phyloP scores from a whole-genome alignment of 1,139 yeast species.

The Protomyces inundatus region DNA sequence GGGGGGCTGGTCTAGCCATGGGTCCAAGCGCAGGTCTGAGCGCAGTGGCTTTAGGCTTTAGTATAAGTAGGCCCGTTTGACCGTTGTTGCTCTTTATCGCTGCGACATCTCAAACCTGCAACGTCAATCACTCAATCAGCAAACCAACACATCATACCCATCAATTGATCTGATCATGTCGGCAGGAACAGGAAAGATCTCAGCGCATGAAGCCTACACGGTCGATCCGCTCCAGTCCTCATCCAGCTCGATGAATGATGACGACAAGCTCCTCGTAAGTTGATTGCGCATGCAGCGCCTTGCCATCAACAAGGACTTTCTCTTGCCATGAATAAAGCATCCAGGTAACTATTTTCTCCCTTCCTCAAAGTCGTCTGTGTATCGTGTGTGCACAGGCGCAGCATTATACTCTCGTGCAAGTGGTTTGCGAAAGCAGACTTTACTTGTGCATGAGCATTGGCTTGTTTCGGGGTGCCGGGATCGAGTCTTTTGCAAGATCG shows the following conservation, averaged over 20 bases:
- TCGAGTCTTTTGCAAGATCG: background rate
- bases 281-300: background rate
- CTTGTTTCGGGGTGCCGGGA: constrained; percentile 20
- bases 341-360: constrained; percentile 15
- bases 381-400: background rate
- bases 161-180: background rate
- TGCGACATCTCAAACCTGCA: too few relatives aligned
- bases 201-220: background rate
- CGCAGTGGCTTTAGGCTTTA: too few relatives aligned
- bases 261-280: constrained; percentile 22
- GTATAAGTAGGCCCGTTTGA: too few relatives aligned
- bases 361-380: background rate
- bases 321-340: background rate
- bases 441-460: background rate
- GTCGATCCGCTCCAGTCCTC: constrained; percentile 7
- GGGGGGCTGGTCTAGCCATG: background rate
- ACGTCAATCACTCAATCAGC: too few relatives aligned
- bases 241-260: constrained; percentile 18
- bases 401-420: too few relatives aligned
- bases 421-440: too few relatives aligned
- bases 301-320: constrained; percentile 4
- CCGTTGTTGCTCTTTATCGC: too few relatives aligned
- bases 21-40: background rate
- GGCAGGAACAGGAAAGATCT: background rate
- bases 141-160: too few relatives aligned